Evolutionary conservation across 1,284 basidiomycete genomes (phyloP).

Genomic region (Lignosus rhinocerotis): DNA sequence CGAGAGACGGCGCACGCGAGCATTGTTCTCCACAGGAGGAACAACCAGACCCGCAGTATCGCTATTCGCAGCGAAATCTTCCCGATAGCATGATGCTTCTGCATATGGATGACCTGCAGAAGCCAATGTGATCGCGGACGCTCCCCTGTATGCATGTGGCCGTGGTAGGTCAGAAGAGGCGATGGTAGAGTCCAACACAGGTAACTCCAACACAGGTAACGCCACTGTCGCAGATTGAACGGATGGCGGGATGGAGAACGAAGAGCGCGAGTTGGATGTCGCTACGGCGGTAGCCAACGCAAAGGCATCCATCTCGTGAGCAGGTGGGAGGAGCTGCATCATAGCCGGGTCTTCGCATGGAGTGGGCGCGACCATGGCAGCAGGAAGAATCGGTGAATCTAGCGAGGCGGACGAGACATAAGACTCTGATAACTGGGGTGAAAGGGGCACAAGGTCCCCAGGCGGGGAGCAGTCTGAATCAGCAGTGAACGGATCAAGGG

Average conservation of each 20-base stretch:
- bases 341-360: neutral
- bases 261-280: conserved; percentile 19
- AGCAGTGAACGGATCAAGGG: neutral
- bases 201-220: neutral
- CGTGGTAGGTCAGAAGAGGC: neutral
- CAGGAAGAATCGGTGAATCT: conserved; percentile 32
- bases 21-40: neutral
- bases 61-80: neutral
- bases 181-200: neutral
- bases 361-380: conserved; percentile 10
- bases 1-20: conserved; percentile 13
- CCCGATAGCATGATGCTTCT: neutral
- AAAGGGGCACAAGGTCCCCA: conserved; percentile 4
- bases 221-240: conserved; percentile 19
- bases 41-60: neutral
- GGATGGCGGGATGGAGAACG: conserved; percentile 29
- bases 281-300: conserved; percentile 27
- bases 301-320: conserved; percentile 33
- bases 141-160: conserved; percentile 1
- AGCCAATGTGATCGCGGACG: conserved; percentile 3
- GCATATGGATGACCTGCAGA: conserved; percentile 3
- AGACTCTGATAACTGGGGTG: neutral
- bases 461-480: neutral
- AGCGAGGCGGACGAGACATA: conserved; percentile 10
- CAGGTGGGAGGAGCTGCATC: conserved; percentile 9